phyloP scores from a whole-genome alignment of 164 flowering plant species.

The Tetrastigma voinierianum region DNA sequence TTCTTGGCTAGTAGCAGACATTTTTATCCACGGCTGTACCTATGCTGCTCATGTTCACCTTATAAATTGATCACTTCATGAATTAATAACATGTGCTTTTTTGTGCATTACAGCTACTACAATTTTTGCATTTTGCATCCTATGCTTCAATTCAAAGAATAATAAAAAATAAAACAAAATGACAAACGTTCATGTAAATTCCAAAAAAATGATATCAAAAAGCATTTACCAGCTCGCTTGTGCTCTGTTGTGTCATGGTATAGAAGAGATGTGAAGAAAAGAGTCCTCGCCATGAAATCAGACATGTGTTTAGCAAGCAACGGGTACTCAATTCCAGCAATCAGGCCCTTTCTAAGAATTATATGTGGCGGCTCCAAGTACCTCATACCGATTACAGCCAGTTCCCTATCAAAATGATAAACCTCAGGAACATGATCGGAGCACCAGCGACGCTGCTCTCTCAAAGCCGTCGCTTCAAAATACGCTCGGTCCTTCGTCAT shows the following conservation, averaged over 20 bases:
- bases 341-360: constrained; percentile 83
- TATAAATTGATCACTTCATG: no score
- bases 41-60: no score
- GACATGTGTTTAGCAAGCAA: constrained; percentile 87
- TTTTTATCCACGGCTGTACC: no score
- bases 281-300: constrained; percentile 79
- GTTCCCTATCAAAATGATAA: constrained; percentile 81
- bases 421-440: constrained; percentile 93
- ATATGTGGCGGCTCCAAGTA: constrained; percentile 97
- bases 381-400: constrained; percentile 93
- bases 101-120: no score
- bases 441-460: constrained; percentile 65
- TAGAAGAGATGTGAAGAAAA: constrained; percentile 82
- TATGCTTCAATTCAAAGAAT: no score
- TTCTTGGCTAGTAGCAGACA: no score
- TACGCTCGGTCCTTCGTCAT: constrained; percentile 96
- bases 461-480: constrained; percentile 70
- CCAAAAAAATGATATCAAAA: neutral
- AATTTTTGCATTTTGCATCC: no score
- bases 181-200: neutral
- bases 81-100: no score
- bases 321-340: constrained; percentile 87
- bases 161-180: no score
- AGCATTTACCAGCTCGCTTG: constrained; percentile 60
- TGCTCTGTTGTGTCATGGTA: constrained; percentile 75